Evolutionary conservation across 352 stramenopile species (phyloP), one percentile per base, ranked within the genome.

Genomic region (Phytophthora pluvialis): DNA sequence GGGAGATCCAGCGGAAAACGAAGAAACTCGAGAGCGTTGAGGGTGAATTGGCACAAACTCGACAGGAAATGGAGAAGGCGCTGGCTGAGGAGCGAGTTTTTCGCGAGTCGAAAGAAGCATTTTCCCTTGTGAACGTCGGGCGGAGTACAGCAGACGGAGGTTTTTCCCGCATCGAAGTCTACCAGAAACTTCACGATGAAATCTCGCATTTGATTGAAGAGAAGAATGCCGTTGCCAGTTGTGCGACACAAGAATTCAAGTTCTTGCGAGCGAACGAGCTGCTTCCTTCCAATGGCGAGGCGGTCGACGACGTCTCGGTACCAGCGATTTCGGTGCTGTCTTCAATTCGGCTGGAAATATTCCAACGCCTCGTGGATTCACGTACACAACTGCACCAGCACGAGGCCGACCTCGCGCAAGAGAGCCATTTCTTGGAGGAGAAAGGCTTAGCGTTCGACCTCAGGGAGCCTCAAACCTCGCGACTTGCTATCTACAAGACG

Each of bases 401-500:
- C 0, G 40, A 77, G 2, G 33, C 56, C 8, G 69, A 70, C 1
- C 31, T 68, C 0, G 32, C 25, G 13, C 46, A 61, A 4, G 75
- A 83, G 49, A 60, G 21, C 4, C 5, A 13, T 1, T 72, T 63
- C 26, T 36, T 83, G 2, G 29, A 60, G 3, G 32, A 53, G 3
- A 49, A 70, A 11, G 66, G 16, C 4, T 36, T 80, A 26, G 21
- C 13, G 4, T 67, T 71, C 4, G 25, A 53, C 7, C 8, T 47
- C 8, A 43, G 50, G 6, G 46, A 62, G 3, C 43, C 58, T 26
- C 46, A 67, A 15, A 42, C 50, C 18, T 82, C 80, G 1, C 74
- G 82, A 1, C n/a, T 80, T 31, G 46, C 18, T 1, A 64, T 87
- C 4, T 88, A 83, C 28, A 48, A 72, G 42, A 75, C 64, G 32